Evolutionary conservation across 495 filamentous ascomycete species (phyloP).

Genomic region (Penicillium lividum): DNA sequence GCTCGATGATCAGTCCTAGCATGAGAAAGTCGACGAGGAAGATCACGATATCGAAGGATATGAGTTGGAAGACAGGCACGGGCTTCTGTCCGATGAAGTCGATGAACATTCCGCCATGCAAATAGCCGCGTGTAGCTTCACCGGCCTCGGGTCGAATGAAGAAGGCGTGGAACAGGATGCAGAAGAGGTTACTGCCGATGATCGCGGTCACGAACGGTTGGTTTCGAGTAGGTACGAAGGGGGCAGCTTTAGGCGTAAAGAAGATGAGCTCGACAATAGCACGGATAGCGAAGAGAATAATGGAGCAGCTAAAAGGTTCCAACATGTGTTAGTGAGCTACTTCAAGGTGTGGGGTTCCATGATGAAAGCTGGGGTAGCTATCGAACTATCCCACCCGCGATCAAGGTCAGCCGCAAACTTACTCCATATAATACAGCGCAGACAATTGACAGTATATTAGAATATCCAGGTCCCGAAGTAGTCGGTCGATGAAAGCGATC

Average conservation of each 20-base stretch:
- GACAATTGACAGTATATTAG: constrained; percentile 80
- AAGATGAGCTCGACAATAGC: constrained; percentile 70
- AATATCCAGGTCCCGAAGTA: constrained; percentile 75
- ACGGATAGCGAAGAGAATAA: constrained; percentile 69
- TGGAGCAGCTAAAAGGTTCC: constrained; percentile 63
- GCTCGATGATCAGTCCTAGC: constrained; percentile 70
- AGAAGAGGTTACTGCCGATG: constrained; percentile 68
- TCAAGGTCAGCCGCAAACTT: constrained; percentile 27
- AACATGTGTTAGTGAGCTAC: constrained; percentile 10
- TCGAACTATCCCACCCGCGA: background rate
- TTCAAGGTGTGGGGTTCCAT: background rate
- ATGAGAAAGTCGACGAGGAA: constrained; percentile 71
- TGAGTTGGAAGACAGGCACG: constrained; percentile 61
- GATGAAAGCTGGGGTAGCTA: constrained; percentile 1
- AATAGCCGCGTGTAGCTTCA: constrained; percentile 75
- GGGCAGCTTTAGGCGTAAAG: constrained; percentile 75
- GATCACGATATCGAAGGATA: constrained; percentile 65
- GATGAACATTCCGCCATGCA: constrained; percentile 82
- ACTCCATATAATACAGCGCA: constrained; percentile 91
- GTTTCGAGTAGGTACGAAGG: constrained; percentile 61
- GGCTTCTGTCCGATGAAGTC: constrained; percentile 88
- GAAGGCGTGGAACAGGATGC: constrained; percentile 69
- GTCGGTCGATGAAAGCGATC: constrained; percentile 64
- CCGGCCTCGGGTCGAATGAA: constrained; percentile 63
- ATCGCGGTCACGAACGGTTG: constrained; percentile 71